These are phyloP conservation scores for Macrotyloma uniflorum DNA, from an alignment of 306 rosid species.

Conservation along the genomic window DNA sequence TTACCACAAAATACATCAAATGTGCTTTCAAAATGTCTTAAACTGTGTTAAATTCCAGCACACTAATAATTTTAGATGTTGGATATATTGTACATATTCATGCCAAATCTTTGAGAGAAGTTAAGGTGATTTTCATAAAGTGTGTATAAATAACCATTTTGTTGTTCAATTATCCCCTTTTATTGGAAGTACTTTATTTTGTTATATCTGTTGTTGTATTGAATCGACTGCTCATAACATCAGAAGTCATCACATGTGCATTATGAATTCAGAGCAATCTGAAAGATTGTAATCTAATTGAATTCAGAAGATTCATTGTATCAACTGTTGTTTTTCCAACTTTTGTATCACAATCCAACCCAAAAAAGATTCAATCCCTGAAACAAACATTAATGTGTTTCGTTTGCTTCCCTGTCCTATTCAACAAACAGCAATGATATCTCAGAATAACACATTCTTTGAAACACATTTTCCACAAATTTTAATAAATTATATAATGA, in stretches of 20 bases:
- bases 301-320: conserved; percentile 1
- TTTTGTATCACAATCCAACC: neutral
- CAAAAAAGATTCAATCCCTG: too few species aligned
- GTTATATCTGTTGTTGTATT: neutral
- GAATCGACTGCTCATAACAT: neutral
- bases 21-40: neutral
- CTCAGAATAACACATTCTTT: too few species aligned
- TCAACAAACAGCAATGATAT: neutral
- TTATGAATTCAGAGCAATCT: neutral
- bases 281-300: neutral
- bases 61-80: neutral
- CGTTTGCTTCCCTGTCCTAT: neutral
- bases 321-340: neutral
- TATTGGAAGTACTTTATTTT: neutral
- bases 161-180: neutral
- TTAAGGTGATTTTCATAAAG: neutral
- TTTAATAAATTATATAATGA: too few species aligned
- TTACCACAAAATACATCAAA: neutral
- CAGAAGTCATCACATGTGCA: neutral
- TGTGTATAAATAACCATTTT: neutral
- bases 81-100: neutral
- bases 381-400: neutral
- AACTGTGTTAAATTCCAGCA: neutral
- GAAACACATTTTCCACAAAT: too few species aligned
- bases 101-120: neutral